Evolutionary conservation across 768 basidiomycete genomes (phyloP).

Genomic region (Tephrocybe rancida): DNA sequence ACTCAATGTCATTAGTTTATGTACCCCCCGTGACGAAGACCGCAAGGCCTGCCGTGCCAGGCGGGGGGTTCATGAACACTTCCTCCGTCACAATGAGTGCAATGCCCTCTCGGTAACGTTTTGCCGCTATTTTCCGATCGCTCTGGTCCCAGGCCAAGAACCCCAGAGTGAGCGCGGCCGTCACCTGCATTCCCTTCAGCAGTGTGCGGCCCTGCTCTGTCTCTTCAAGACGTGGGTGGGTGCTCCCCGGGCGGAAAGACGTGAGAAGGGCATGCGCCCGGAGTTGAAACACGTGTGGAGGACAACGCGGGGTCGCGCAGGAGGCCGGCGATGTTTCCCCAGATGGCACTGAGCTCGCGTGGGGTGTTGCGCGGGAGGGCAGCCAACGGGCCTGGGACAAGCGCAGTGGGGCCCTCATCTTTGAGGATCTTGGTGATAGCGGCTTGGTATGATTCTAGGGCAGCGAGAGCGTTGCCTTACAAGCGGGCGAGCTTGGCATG

Average conservation of each 20-base stretch:
- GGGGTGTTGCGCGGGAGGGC: conserved; percentile 19
- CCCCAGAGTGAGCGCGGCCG: conserved; percentile 28
- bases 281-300: conserved; percentile 22
- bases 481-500: not conserved
- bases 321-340: conserved; percentile 30
- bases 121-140: conserved; percentile 32
- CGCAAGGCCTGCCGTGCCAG: conserved; percentile 18
- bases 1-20: too few species aligned
- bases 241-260: conserved; percentile 26
- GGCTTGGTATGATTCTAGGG: conserved; percentile 29
- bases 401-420: conserved; percentile 25
- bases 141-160: conserved; percentile 32
- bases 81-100: conserved; percentile 28
- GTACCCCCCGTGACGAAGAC: too few species aligned
- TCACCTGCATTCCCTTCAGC: conserved; percentile 34
- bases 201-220: conserved; percentile 23
- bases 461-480: conserved; percentile 14
- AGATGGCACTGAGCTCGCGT: conserved; percentile 25
- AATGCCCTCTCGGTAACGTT: conserved; percentile 32
- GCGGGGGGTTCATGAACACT: too few species aligned
- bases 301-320: conserved; percentile 25
- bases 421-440: conserved; percentile 29
- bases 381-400: conserved; percentile 6
- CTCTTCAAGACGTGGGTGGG: conserved; percentile 22
- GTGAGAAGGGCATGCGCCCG: conserved; percentile 31